These are phyloP conservation scores for Phytopythium cucurbitacearum DNA, from an alignment of 352 stramenopile species.

Conservation along the genomic window DNA sequence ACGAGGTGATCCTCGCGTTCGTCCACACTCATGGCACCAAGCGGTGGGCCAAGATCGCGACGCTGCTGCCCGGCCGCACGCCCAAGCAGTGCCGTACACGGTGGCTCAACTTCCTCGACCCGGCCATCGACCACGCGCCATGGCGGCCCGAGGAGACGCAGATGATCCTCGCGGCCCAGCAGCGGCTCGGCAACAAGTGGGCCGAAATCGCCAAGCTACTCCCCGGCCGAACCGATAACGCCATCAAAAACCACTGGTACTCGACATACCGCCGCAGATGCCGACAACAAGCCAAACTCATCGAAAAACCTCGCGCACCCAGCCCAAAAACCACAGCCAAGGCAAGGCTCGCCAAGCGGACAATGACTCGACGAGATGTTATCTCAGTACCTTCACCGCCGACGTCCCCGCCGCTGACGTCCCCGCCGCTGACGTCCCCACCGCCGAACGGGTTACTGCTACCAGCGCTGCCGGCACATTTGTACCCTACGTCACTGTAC, in stretches of 20 bases:
- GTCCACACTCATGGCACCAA: constrained; percentile 73
- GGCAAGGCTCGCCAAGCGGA: neutral
- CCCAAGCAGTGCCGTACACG: constrained; percentile 96
- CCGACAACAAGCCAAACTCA: constrained; percentile 48
- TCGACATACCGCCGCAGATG: constrained; percentile 61
- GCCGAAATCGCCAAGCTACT: constrained; percentile 97
- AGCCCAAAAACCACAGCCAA: constrained; percentile 1
- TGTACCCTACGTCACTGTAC: too few relatives aligned
- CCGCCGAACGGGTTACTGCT: too few relatives aligned
- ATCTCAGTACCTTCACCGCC: neutral
- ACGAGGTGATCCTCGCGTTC: constrained; percentile 63
- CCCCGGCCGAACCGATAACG: constrained; percentile 83
- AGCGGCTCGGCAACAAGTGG: constrained; percentile 93
- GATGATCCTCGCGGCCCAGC: constrained; percentile 68
- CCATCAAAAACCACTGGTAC: constrained; percentile 88
- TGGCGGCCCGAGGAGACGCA: constrained; percentile 91
- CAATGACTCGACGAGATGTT: neutral
- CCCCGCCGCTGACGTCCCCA: neutral
- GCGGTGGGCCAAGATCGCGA: constrained; percentile 92
- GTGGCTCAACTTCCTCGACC: constrained; percentile 95
- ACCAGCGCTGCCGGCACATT: too few relatives aligned
- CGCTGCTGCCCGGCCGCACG: constrained; percentile 89
- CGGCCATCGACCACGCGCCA: constrained; percentile 90
- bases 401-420: neutral
- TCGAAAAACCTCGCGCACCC: constrained; percentile 5